These are phyloP conservation scores for Diaporthe amygdali DNA, from an alignment of 2,329 filamentous ascomycete genomes.

Conservation along the genomic window DNA sequence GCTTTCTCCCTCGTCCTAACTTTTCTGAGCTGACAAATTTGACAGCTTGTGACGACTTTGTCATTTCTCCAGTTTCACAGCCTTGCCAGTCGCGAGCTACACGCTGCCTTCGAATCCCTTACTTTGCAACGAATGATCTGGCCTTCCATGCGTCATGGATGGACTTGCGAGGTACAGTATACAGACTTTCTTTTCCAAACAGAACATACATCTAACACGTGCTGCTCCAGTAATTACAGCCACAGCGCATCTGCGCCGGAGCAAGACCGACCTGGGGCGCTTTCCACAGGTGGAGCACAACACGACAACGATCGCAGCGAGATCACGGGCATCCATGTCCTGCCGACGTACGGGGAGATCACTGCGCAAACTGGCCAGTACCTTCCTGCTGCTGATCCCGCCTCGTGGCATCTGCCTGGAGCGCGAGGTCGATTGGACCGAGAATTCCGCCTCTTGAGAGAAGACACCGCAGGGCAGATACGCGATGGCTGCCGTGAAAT, in stretches of 20 bases:
- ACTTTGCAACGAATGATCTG: neutral
- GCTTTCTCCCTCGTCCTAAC: neutral
- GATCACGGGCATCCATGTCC: conserved; percentile 48
- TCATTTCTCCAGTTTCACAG: rapidly evolving
- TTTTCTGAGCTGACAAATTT: neutral
- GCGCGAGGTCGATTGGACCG: conserved; percentile 55
- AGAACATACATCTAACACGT: neutral
- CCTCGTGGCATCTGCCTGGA: conserved; percentile 45
- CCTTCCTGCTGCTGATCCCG: conserved; percentile 43
- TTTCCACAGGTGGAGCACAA: conserved; percentile 30
- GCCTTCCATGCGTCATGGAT: neutral
- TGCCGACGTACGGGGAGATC: conserved; percentile 51
- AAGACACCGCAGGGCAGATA: conserved; percentile 60
- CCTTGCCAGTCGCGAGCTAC: rapidly evolving
- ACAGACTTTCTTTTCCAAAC: neutral
- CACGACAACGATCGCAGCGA: conserved; percentile 52
- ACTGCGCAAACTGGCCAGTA: conserved; percentile 40
- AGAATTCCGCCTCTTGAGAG: conserved; percentile 60
- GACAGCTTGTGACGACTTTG: neutral
- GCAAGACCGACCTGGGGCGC: conserved; percentile 18
- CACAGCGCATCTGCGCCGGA: neutral
- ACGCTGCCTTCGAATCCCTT: rapidly evolving
- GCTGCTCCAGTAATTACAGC: neutral
- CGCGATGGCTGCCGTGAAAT: conserved; percentile 51
- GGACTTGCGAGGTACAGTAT: neutral